Evolutionary conservation across 371 early-diverging fungal genomes (phyloP), one percentile per base, ranked within the genome.

Genomic region (Haplosporangium sp.): DNA sequence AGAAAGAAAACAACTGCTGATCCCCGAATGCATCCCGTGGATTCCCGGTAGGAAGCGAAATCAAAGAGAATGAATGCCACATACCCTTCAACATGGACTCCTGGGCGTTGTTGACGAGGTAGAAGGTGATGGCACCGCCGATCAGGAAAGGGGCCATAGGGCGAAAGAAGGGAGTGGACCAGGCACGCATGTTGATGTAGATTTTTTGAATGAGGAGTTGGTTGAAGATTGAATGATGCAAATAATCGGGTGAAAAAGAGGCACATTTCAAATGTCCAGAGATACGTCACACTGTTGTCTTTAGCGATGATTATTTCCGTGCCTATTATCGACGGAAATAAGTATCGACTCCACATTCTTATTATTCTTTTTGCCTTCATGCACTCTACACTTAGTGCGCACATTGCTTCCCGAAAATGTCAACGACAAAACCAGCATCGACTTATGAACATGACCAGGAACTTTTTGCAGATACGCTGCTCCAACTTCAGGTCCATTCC

Each of bases 61-160:
- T 12, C 38, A 52, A 40, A 21, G 48, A n/a, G 20, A 40, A 56
- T 38, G 23, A 21, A 38, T 20, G 21, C 23, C 23, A 76, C 64
- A 40, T 77, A 79, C 80, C 62, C 73, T 79, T 62, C 52, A 79
- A 45, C 41, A 51, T 36, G n/a, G 66, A 16, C 52, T 61, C 73
- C 69, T 72, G 73, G 37, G 69, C 73, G 36, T 6, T 1, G 69
- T 79, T 79, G 54, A 79, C 51, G 65, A 77, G 64, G 79, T 77
- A 77, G 73, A 77, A 72, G 65, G 79, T 77, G 69, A 72, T 36
- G 55, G 55, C 69, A 54, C 79, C 79, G 53, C 79, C 79, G 42
- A 62, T 48, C 20, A 77, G 46, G 79, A 77, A 77, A 50, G 79
- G 79, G 46, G 79, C 79, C 72, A 77, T 67, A 59, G 79, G 72